Evolutionary conservation across 73 alveolate species (phyloP).

Genomic region (Paramecium tetraurelia): DNA sequence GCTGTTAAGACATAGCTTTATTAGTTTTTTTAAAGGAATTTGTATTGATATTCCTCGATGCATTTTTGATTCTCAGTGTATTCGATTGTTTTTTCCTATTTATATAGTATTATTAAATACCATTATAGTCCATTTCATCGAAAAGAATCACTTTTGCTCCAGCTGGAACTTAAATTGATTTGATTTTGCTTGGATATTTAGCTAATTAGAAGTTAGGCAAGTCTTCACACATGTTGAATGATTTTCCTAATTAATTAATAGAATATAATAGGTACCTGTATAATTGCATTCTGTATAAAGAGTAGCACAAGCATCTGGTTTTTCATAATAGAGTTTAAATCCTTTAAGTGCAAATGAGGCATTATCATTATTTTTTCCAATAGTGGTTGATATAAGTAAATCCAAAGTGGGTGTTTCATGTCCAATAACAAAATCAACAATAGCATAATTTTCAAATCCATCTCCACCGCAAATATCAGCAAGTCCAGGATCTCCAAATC

Average conservation of each 20-base stretch:
- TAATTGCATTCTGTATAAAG: constrained; percentile 19
- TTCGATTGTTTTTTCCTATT: constrained; percentile 18
- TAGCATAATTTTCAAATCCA: not conserved
- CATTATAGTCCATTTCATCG: constrained; percentile 14
- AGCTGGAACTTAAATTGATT: constrained; percentile 36
- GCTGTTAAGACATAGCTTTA: constrained; percentile 14
- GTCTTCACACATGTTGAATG: constrained; percentile 38
- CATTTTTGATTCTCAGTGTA: not conserved
- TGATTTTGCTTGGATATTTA: constrained; percentile 18
- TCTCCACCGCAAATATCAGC: constrained; percentile 21
- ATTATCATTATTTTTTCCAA: not conserved
- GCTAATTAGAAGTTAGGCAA: not conserved
- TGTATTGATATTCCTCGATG: not conserved
- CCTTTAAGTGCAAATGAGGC: not conserved
- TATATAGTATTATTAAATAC: not conserved
- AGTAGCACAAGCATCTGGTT: constrained; percentile 32
- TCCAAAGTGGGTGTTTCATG: not conserved
- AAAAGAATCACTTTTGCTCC: not conserved
- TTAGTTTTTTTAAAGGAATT: not conserved
- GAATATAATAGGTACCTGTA: not conserved
- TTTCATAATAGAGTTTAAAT: not conserved
- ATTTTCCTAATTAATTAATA: not conserved
- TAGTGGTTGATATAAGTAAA: not conserved
- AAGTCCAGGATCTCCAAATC: constrained; percentile 36
- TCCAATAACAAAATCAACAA: constrained; percentile 16